Percentiles rank a stretch among this genome's conserved stretches.
Evolutionary conservation across 2,329 filamentous ascomycete species (phyloP).

Genomic region (Fusarium sp.): DNA sequence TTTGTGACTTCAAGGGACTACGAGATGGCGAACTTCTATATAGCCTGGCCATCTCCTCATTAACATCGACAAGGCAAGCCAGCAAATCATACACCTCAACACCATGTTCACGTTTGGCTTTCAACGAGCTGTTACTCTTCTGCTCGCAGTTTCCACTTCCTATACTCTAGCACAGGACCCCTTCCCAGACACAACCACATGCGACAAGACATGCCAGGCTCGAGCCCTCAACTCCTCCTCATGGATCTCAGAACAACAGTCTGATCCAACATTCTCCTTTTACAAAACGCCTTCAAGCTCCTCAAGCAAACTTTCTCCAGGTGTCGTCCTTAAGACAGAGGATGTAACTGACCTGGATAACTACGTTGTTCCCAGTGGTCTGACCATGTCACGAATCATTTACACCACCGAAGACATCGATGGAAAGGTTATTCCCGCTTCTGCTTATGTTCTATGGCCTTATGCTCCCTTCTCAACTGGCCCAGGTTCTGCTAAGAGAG

Average conservation of each 20-base stretch:
- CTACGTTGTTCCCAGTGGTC: slow-evolving; percentile 21
- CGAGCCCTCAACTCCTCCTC: background rate
- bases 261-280: slow-evolving; percentile 6
- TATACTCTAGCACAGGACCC: background rate
- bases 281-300: slow-evolving; percentile 5
- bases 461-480: background rate
- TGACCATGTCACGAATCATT: slow-evolving; percentile 33
- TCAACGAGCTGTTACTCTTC: background rate
- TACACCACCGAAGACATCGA: slow-evolving; percentile 28
- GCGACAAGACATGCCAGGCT: background rate
- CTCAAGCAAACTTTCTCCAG: background rate
- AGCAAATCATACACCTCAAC: background rate
- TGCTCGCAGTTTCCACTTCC: background rate
- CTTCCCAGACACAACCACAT: slow-evolving; percentile 15
- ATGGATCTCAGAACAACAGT: slow-evolving; percentile 9
- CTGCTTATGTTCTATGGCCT: slow-evolving; percentile 14
- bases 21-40: background rate
- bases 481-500: background rate
- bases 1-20: background rate
- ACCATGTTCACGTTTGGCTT: background rate
- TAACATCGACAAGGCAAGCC: background rate
- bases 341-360: slow-evolving; percentile 15
- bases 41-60: background rate
- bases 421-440: slow-evolving; percentile 18
- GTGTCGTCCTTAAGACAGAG: slow-evolving; percentile 2